A percentile compares a stretch with the other conserved stretches of the same genome.
phyloP scores from a whole-genome alignment of 2,329 filamentous ascomycete genomes.

The Xylariaceae sp. region DNA sequence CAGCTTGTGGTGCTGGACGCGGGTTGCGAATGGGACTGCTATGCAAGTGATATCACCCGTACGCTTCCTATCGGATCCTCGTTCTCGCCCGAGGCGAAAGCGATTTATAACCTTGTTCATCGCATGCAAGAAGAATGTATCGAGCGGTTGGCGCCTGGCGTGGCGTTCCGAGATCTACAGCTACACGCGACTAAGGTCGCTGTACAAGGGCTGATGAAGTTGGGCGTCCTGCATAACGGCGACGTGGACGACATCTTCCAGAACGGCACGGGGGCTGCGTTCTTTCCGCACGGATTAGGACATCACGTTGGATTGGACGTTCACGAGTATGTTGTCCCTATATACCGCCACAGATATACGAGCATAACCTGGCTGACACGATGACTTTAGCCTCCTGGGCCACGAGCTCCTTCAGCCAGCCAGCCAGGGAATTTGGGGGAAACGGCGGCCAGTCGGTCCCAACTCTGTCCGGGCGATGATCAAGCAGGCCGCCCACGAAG shows the following conservation, averaged over 20 bases:
- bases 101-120: slow-evolving; percentile 74
- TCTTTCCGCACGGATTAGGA: slow-evolving; percentile 63
- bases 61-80: slow-evolving; percentile 64
- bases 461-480: slow-evolving; percentile 27
- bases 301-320: slow-evolving; percentile 64
- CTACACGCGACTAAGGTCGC: slow-evolving; percentile 68
- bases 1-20: slow-evolving; percentile 82
- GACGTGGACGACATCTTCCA: slow-evolving; percentile 48
- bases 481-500: slow-evolving; percentile 12
- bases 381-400: slow-evolving; percentile 22
- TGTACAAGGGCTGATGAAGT: slow-evolving; percentile 61
- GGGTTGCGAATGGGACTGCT: slow-evolving; percentile 78
- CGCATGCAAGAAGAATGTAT: slow-evolving; percentile 79
- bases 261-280: slow-evolving; percentile 52
- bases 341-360: too few relatives aligned
- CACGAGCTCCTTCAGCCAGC: slow-evolving; percentile 24
- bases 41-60: slow-evolving; percentile 86
- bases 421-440: slow-evolving; percentile 28
- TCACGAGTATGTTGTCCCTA: slow-evolving; percentile 42
- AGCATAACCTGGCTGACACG: too few relatives aligned
- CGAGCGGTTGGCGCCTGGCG: slow-evolving; percentile 61
- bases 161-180: slow-evolving; percentile 68
- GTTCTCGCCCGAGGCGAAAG: slow-evolving; percentile 64
- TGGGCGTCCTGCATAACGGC: slow-evolving; percentile 69
- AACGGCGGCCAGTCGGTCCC: slow-evolving; percentile 26